Base-by-base conservation (phyloP, 139 green algal species). In the Chlorella vulgaris region DNA sequence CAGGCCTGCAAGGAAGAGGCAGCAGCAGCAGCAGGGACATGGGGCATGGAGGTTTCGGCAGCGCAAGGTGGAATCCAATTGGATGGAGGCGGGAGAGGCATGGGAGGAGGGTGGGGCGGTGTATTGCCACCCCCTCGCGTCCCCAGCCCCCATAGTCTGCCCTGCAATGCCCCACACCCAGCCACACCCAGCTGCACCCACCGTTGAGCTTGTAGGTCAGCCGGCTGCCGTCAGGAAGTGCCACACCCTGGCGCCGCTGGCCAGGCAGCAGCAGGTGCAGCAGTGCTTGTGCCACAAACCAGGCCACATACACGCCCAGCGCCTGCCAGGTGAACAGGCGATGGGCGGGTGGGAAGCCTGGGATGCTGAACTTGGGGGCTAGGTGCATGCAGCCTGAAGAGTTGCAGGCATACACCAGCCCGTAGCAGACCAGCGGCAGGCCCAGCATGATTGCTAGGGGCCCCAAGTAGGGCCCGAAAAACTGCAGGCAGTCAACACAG, bases 191-290 rank as follows among this genome's bases (percentile, higher is more conserved):
- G 3, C 19, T 29, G 2, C 39, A 21, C 67, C 42, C 79, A 95
- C 94, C 92, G 71, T 94, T 98, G 4, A 98, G 83, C 68, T 96
- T 96, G 88, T 98, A 98, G 0, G 61, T 88, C 0, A 98, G 88
- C 2, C 86, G 83, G 7, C 65, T 70, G 7, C 89, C 89, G 73
- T 94, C 81, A 1, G 85, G 63, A 62, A 97, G 86, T 33, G 83
- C 18, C 31, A 89, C 87, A 1, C 95, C 95, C 68, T 93, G n/a
- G 0, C 42, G 78, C 4, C 31, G n/a, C 53, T 90, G 50, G 3
- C 93, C 93, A 7, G 95, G 95, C 24, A 98, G 84, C 31, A 94
- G 4, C 18, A 96, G 51, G 86, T 98, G 95, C 38, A 98, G 86
- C 7, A 78, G n/a, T 4, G 86, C 70, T 36, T 95, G 83, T 7